These are phyloP conservation scores for Saccharomycopsis selenospora DNA, from an alignment of 805 yeast species.

Conservation along the genomic window DNA sequence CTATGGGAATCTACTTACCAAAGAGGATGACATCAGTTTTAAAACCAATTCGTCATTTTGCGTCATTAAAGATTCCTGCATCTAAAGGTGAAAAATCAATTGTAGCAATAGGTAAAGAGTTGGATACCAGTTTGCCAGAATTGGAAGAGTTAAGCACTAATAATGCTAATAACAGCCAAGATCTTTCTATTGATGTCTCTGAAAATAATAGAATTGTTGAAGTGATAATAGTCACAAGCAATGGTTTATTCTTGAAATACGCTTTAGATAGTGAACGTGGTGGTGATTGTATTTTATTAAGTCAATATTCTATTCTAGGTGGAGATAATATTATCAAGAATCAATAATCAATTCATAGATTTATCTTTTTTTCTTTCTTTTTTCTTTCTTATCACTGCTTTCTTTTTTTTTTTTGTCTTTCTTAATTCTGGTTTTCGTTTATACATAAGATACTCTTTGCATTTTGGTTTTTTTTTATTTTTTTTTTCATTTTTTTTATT, in stretches of 20 bases:
- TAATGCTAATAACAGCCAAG: not conserved
- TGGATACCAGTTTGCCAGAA: slow-evolving; percentile 1
- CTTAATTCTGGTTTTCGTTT: too few relatives aligned
- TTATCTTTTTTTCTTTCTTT: too few relatives aligned
- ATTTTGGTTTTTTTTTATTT: too few relatives aligned
- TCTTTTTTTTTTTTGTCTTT: too few relatives aligned
- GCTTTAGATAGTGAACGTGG: slow-evolving; percentile 81
- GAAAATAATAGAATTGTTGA: slow-evolving; percentile 31
- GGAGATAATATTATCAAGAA: not conserved
- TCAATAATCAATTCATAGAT: too few relatives aligned
- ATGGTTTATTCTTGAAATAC: slow-evolving; percentile 76
- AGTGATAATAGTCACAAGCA: slow-evolving; percentile 69
- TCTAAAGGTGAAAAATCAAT: slow-evolving; percentile 39
- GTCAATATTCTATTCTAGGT: slow-evolving; percentile 51
- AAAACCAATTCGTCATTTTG: slow-evolving; percentile 89
- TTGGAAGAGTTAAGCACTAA: not conserved
- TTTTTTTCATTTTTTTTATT: too few relatives aligned
- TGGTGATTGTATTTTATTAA: slow-evolving; percentile 80
- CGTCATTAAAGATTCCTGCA: slow-evolving; percentile 68
- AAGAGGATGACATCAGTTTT: slow-evolving; percentile 70
- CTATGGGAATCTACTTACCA: slow-evolving; percentile 83
- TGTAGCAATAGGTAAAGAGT: slow-evolving; percentile 39
- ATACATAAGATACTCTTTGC: too few relatives aligned
- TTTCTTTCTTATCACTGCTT: too few relatives aligned
- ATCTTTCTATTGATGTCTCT: not conserved